phyloP scores from a whole-genome alignment of 331 rosid genomes.

The Rosa hybrid region DNA sequence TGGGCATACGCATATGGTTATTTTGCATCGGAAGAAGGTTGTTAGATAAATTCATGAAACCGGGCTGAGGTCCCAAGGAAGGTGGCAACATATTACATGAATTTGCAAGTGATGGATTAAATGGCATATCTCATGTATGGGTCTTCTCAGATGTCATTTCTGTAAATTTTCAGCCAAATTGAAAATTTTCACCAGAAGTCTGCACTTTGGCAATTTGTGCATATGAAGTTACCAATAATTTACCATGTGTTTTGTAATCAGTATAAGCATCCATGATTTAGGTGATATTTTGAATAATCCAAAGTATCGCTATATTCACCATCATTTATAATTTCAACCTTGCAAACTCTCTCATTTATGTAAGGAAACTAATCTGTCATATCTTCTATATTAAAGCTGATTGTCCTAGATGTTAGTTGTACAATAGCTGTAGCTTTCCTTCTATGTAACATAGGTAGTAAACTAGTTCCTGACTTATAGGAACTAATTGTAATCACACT shows the following conservation, averaged over 20 bases:
- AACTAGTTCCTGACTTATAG: too few species aligned
- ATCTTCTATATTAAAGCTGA: too few species aligned
- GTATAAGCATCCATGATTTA: neutral
- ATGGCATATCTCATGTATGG: neutral
- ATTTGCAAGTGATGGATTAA: constrained; percentile 18
- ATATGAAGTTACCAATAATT: neutral
- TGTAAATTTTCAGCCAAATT: neutral
- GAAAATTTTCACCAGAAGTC: neutral
- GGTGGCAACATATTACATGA: constrained; percentile 32
- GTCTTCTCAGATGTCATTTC: neutral
- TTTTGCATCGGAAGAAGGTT: constrained; percentile 46
- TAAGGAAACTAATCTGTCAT: too few species aligned
- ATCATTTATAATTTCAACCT: neutral
- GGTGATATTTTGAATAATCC: neutral
- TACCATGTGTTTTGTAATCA: neutral
- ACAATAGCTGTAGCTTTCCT: too few species aligned
- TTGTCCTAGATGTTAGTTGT: too few species aligned
- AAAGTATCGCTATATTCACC: neutral
- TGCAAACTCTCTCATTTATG: neutral
- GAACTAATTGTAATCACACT: too few species aligned
- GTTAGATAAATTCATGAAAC: constrained; percentile 46
- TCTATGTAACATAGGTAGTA: too few species aligned
- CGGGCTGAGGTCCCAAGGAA: constrained; percentile 36
- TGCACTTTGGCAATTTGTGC: neutral
- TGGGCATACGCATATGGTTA: constrained; percentile 42